Conservation (phyloP, 2,329 filamentous ascomycete genomes). For the Teratosphaeria nubilosa region DNA sequence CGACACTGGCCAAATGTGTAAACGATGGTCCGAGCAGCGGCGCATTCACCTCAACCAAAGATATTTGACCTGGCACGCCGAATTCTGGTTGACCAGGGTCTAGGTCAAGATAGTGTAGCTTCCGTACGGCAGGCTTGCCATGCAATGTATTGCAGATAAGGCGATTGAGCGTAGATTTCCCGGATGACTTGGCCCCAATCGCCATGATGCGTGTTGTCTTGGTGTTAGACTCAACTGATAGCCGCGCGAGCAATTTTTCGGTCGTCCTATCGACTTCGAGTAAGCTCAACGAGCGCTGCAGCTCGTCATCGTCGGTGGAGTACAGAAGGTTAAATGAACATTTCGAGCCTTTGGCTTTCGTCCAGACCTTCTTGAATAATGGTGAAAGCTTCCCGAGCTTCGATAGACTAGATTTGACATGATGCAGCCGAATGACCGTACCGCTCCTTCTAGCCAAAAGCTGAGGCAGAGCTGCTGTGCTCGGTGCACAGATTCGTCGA, state of each 20-base stretch:
- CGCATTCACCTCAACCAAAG: slow-evolving; percentile 50
- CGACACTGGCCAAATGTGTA: slow-evolving; percentile 42
- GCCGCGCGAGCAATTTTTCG: slow-evolving; percentile 29
- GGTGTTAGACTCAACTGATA: slow-evolving; percentile 30
- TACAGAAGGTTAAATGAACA: slow-evolving; percentile 26
- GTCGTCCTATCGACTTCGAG: slow-evolving; percentile 19
- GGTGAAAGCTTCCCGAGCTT: slow-evolving; percentile 53
- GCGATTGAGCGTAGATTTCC: slow-evolving; percentile 65
- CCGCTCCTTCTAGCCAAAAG: slow-evolving; percentile 39
- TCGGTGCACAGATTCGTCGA: slow-evolving; percentile 53
- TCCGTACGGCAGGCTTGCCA: slow-evolving; percentile 30
- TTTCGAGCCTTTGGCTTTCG: slow-evolving; percentile 28
- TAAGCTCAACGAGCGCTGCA: slow-evolving; percentile 16
- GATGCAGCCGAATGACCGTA: slow-evolving; percentile 49
- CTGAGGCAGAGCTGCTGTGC: slow-evolving; percentile 60
- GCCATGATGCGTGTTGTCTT: slow-evolving; percentile 43
- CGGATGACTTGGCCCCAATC: slow-evolving; percentile 60
- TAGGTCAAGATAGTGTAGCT: slow-evolving; percentile 54
- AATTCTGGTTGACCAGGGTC: slow-evolving; percentile 73
- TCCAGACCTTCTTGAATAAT: slow-evolving; percentile 58
- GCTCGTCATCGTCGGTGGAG: slow-evolving; percentile 15
- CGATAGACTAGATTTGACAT: slow-evolving; percentile 39
- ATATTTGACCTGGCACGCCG: slow-evolving; percentile 57
- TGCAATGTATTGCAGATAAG: slow-evolving; percentile 57
- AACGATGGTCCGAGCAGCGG: slow-evolving; percentile 60